These are phyloP conservation scores for Fusarium zealandicum DNA, from an alignment of 2,329 filamentous ascomycete species.

Conservation along the genomic window DNA sequence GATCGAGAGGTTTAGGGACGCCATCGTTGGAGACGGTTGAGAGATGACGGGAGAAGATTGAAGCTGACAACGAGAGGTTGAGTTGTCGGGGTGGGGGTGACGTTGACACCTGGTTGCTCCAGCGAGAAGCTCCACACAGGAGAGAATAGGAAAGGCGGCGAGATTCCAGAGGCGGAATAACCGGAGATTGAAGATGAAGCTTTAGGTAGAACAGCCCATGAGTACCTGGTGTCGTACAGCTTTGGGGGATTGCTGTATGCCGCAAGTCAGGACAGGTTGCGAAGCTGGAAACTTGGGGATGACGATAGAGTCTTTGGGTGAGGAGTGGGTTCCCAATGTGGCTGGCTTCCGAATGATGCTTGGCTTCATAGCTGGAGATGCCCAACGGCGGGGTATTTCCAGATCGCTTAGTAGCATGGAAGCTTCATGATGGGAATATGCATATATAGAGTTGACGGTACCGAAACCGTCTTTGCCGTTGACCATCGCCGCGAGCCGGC, in stretches of 20 bases:
- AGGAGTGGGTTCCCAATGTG: constrained; percentile 31
- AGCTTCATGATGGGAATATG: no score
- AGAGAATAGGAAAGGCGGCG: constrained; percentile 10
- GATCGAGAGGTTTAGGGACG: constrained; percentile 79
- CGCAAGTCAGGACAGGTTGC: constrained; percentile 29
- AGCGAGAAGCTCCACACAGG: constrained; percentile 40
- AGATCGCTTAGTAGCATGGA: no score
- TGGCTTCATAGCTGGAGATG: constrained; percentile 19
- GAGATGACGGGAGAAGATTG: constrained; percentile 29
- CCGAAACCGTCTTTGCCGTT: no score
- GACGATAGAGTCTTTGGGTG: constrained; percentile 22
- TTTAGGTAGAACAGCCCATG: constrained; percentile 5
- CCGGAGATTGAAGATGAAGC: constrained; percentile 7
- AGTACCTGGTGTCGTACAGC: constrained; percentile 20
- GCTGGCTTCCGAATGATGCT: constrained; percentile 36
- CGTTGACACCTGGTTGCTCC: constrained; percentile 41
- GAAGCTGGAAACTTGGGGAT: constrained; percentile 22
- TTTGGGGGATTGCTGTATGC: constrained; percentile 18
- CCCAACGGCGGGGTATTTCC: no score
- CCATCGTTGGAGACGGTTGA: constrained; percentile 61
- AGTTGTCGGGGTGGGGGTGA: constrained; percentile 38
- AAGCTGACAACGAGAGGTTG: constrained; percentile 32
- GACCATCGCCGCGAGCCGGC: no score
- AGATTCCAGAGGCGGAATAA: constrained; percentile 28
- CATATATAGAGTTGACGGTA: no score